Conservation (phyloP, 164 flowering plant genomes). For the Umbellularia californica region DNA sequence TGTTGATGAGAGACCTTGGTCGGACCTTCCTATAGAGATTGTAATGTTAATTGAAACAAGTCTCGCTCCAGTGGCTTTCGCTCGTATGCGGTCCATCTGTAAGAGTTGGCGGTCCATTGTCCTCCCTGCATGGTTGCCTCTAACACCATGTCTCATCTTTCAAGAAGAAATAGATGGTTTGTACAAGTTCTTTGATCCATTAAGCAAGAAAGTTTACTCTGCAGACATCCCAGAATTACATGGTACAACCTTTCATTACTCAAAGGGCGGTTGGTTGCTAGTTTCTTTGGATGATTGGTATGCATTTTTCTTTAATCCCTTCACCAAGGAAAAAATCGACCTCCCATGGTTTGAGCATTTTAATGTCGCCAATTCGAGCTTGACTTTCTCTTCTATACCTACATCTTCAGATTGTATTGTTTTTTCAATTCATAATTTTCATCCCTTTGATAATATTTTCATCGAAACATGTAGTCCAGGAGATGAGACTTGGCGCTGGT, state of each 20-base stretch:
- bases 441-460: background rate
- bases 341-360: background rate
- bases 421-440: background rate
- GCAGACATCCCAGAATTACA: background rate
- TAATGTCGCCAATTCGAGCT: background rate
- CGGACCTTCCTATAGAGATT: background rate
- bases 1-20: background rate
- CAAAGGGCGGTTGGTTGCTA: constrained; percentile 6
- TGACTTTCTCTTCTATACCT: background rate
- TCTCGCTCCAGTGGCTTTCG: background rate
- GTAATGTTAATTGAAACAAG: background rate
- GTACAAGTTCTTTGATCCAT: constrained; percentile 3
- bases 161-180: background rate
- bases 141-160: constrained; percentile 4
- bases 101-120: background rate
- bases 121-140: background rate
- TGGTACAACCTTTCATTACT: constrained; percentile 1
- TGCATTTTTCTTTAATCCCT: constrained; percentile 5
- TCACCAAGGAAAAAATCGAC: background rate
- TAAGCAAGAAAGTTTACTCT: background rate
- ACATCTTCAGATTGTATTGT: background rate
- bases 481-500: background rate
- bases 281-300: background rate
- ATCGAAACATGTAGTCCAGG: background rate
- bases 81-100: background rate